Conservation (phyloP, 495 filamentous ascomycete genomes). For the Hypomontagnella monticulosa region DNA sequence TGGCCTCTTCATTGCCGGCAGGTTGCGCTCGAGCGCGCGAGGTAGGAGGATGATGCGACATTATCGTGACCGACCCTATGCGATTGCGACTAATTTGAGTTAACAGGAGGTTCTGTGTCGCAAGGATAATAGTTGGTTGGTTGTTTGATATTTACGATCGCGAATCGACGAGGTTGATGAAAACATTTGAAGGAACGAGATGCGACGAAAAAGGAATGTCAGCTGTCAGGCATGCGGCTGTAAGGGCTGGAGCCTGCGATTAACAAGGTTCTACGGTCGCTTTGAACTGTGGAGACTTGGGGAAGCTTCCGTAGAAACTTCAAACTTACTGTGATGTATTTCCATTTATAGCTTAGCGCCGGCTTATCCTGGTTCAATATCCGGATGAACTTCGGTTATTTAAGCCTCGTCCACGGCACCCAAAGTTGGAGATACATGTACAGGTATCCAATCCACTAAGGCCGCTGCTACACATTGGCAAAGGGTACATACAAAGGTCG, state of each 20-base stretch:
- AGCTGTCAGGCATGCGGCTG: constrained; percentile 38
- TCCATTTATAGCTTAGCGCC: constrained; percentile 2
- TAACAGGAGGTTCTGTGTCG: background rate
- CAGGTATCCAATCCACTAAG: background rate
- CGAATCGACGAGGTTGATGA: constrained; percentile 7
- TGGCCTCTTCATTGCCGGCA: constrained; percentile 88
- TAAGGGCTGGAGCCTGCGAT: constrained; percentile 5
- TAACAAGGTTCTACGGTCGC: constrained; percentile 8
- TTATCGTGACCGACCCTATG: background rate
- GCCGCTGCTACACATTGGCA: too few relatives aligned
- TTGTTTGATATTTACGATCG: constrained; percentile 10
- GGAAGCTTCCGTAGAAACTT: constrained; percentile 11
- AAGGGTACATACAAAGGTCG: background rate
- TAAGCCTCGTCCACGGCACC: background rate
- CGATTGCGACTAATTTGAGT: background rate
- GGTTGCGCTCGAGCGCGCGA: constrained; percentile 77
- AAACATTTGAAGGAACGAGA: background rate
- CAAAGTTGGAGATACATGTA: background rate
- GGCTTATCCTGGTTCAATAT: too few relatives aligned
- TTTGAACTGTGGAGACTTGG: constrained; percentile 18
- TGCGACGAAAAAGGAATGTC: constrained; percentile 29
- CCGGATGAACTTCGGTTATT: constrained; percentile 21
- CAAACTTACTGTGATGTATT: background rate
- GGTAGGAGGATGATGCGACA: constrained; percentile 58
- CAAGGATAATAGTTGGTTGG: background rate